Base-by-base conservation (phyloP, 306 rosid genomes). In the Arachis hypogaea region DNA sequence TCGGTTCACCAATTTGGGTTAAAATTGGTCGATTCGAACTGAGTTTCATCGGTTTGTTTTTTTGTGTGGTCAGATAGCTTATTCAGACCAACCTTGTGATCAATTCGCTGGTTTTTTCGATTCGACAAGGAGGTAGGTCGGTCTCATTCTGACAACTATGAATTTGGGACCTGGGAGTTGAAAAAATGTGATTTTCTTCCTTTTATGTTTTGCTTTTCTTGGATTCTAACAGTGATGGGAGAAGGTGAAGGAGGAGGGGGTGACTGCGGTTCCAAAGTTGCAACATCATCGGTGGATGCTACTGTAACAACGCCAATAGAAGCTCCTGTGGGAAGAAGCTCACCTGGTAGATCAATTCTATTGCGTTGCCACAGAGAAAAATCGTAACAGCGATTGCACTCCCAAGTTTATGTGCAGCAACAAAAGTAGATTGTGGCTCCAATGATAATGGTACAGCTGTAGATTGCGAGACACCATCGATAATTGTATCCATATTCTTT, bases 261-360 rank as follows among this genome's bases (percentile, higher is more conserved):
- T 30, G 92, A 87, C 82, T 76, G 57, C 75, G 78, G 79, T 83
- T 85, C 58, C 64, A 86, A 78, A 74, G 87, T 87, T 81, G 84
- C 69, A 50, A 82, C 78, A 72, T 79, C 51, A 5, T 45, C 71
- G 5, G 9, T 85, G 11, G 90, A 86, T 16, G 54, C 72, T 3
- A 41, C 86, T 0, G 69, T 59, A 81, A 22, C 84, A 11, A 73
- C 65, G 85, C 61, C 63, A 52, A 66, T 82, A 55, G 99, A 92
- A 68, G 84, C 74, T 83, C 92, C 96, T 18, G 82, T 87, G 41
- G 85, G 87, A 95, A 85, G 90, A 95, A 92, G 85, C 89, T 90
- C 7, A 97, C 92, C 61, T 82, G 98, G 85, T 98, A 95, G 89
- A 96, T 95, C 62, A 93, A 92, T 88, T 95, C 92, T 79, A 88